These are phyloP conservation scores for Aspergillus unguis DNA, from an alignment of 2,329 filamentous ascomycete species.

Conservation along the genomic window DNA sequence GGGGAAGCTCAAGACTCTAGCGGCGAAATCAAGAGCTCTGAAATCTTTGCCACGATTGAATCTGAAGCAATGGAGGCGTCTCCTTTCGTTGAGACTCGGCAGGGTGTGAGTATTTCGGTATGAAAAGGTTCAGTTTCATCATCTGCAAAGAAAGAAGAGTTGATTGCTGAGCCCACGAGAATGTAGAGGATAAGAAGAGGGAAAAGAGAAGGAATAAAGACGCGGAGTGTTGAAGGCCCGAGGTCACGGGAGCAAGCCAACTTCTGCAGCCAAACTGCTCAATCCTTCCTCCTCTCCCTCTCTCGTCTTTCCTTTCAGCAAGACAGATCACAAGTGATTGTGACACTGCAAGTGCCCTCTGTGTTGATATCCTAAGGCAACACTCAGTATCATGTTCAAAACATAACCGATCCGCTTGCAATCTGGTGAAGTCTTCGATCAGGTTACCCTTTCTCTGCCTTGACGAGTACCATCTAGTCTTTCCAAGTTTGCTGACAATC, in stretches of 20 bases:
- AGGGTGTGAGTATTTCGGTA: conserved; percentile 3
- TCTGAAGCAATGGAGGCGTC: conserved; percentile 9
- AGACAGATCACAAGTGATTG: background rate
- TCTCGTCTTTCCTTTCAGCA: background rate
- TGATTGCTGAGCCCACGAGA: background rate
- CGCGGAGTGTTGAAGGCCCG: conserved; percentile 1
- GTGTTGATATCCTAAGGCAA: background rate
- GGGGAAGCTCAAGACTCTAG: too few relatives aligned
- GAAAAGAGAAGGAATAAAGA: background rate
- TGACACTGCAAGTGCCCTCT: background rate
- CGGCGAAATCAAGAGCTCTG: too few relatives aligned
- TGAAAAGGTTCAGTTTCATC: background rate
- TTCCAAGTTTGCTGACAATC: background rate
- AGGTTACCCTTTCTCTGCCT: too few relatives aligned
- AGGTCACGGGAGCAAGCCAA: conserved; percentile 9
- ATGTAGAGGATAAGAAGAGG: background rate
- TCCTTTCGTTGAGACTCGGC: conserved; percentile 6
- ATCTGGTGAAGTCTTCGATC: too few relatives aligned
- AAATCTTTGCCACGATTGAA: background rate
- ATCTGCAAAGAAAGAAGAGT: conserved; percentile 5
- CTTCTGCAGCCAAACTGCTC: conserved; percentile 9
- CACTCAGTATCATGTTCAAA: conserved; percentile 2
- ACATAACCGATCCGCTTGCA: background rate
- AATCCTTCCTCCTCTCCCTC: background rate
- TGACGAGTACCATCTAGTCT: background rate